Conservation (phyloP, 208 protist species). For the Trypanosoma melophagium region DNA sequence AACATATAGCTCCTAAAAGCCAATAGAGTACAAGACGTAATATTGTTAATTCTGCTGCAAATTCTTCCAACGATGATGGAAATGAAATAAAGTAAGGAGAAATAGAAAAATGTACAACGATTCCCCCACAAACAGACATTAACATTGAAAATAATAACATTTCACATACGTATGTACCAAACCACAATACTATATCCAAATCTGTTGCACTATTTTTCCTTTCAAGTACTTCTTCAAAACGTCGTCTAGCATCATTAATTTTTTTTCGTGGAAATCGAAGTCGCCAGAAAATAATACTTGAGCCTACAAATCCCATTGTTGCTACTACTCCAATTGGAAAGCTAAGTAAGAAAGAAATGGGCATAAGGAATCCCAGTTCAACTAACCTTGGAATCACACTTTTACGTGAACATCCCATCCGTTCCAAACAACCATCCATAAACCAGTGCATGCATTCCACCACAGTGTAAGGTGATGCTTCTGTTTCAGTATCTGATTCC, state of each 20-base stretch:
- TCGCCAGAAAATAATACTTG: constrained; percentile 32
- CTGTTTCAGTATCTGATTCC: background rate
- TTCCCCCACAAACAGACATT: constrained; percentile 46
- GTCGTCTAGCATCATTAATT: constrained; percentile 32
- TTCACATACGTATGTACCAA: constrained; percentile 52
- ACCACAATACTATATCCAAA: constrained; percentile 43
- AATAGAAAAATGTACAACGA: constrained; percentile 56
- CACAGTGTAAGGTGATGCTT: constrained; percentile 9
- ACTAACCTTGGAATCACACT: constrained; percentile 1
- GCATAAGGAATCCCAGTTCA: constrained; percentile 17
- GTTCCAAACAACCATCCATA: constrained; percentile 10
- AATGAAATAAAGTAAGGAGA: constrained; percentile 51
- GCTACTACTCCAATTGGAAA: background rate
- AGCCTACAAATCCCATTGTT: constrained; percentile 13
- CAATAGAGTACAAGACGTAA: constrained; percentile 58
- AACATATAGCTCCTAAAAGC: constrained; percentile 45
- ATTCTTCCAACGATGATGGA: constrained; percentile 35
- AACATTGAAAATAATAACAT: constrained; percentile 52
- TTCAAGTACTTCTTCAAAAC: constrained; percentile 54
- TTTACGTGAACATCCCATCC: constrained; percentile 9
- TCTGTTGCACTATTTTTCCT: constrained; percentile 36
- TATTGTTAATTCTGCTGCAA: constrained; percentile 38
- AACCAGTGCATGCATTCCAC: constrained; percentile 22
- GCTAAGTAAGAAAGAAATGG: constrained; percentile 19
- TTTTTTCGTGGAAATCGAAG: constrained; percentile 31